These are phyloP conservation scores for Nyctanthes arbortristis DNA, from an alignment of 257 asterid genomes.

Conservation along the genomic window DNA sequence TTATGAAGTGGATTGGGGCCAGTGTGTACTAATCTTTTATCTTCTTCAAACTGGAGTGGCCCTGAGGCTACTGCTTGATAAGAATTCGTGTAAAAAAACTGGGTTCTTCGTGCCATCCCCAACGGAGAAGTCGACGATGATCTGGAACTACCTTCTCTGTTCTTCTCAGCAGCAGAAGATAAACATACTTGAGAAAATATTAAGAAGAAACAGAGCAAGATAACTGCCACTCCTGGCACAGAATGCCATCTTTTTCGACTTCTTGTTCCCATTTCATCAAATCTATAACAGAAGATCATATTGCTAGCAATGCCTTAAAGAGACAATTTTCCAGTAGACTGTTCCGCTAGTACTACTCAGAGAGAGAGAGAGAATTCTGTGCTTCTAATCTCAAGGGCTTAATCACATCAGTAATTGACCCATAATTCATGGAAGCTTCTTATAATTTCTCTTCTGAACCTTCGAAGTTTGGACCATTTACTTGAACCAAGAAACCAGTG, in stretches of 20 bases:
- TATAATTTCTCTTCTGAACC: slow-evolving; percentile 27
- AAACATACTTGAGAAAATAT: slow-evolving; percentile 33
- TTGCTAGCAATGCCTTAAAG: not conserved
- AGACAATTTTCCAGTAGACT: too few species aligned
- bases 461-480: slow-evolving; percentile 38
- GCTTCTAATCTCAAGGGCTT: slow-evolving; percentile 44
- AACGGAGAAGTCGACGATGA: slow-evolving; percentile 39
- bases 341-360: not conserved
- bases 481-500: slow-evolving; percentile 21
- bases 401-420: slow-evolving; percentile 57
- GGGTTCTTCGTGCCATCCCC: slow-evolving; percentile 41
- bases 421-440: slow-evolving; percentile 74
- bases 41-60: slow-evolving; percentile 35
- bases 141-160: not conserved
- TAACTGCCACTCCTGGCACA: slow-evolving; percentile 23
- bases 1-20: slow-evolving; percentile 93
- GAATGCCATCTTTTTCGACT: slow-evolving; percentile 16
- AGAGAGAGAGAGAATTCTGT: slow-evolving; percentile 27
- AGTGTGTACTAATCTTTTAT: slow-evolving; percentile 66
- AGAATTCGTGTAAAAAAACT: slow-evolving; percentile 21
- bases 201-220: slow-evolving; percentile 38
- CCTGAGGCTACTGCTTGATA: slow-evolving; percentile 14
- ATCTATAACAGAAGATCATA: not conserved
- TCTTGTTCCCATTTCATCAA: slow-evolving; percentile 31
- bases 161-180: slow-evolving; percentile 26